Evolutionary conservation across 2,329 filamentous ascomycete genomes (phyloP), one percentile per base, ranked within the genome.

Genomic region (Diaporthe australafricana): DNA sequence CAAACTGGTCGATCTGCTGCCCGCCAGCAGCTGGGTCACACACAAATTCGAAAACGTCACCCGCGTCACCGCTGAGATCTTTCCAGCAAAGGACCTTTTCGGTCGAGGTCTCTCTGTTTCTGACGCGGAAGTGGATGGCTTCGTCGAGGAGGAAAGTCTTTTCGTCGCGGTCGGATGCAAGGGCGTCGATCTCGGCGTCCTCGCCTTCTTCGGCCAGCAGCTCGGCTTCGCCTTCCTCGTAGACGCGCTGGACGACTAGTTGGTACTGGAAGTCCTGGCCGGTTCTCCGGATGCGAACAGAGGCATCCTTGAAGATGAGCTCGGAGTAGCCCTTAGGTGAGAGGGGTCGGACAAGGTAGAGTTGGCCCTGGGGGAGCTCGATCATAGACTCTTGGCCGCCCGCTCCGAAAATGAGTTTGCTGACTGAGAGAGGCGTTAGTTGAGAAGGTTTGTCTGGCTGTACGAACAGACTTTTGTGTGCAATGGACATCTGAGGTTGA

Each of bases 241-340:
- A 99, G 72, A 96, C 96, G 73, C 96, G 91, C 81, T 99, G 96
- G 52, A 98, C 90, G 50, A 98, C 96, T 16, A 99, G 93, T 82
- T 99, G 96, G 81, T 98, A 99, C 79, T 99, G 95, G 79, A 94
- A 98, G 68, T 98, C 95, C 81, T 98, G 95, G 25, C 94, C 95
- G 20, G 96, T 98, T 75, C 94, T 91, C 75, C 97, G 93, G 79
- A 99, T 97, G 75, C 93, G 94, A 68, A 96, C 94, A 57, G 94
- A 93, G 48, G 95, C 93, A 90, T 99, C 96, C 83, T 96, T 98
- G 88, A 98, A 99, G 83, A 99, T 97, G 80, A 98, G 94, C 83
- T 99, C 96, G 1, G 96, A 98, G 82, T 98, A 98, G 76, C 96
- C 96, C 83, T 99, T 99, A 71, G 96, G 95, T 9, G 96, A 98